Base-by-base conservation (phyloP, 495 filamentous ascomycete species). In the Daldinia vernicosa region DNA sequence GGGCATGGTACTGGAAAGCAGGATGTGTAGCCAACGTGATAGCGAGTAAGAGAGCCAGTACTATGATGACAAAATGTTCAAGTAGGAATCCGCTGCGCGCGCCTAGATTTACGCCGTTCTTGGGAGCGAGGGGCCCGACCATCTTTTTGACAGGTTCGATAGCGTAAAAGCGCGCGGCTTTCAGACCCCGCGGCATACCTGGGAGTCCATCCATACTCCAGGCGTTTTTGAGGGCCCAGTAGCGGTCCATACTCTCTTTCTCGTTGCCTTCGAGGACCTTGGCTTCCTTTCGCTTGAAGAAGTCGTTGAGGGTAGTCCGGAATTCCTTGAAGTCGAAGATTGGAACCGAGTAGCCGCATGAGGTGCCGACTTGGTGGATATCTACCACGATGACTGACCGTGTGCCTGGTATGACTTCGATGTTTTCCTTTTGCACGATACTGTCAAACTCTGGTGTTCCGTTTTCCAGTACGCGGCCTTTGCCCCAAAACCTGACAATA, bases 401-500 rank as follows among this genome's bases (percentile, higher is more conserved):
- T 4, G 83, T 83, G 0, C 88, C 89, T 0, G 79, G 77, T 0
- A 87, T 53, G 0, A 75, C 65, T 32, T 81, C 60, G 27, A 83
- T 77, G 3, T 79, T 76, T 63, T 86, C 82, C 60, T 77, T 79
- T 63, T 78, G 72, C n/a, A 89, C 70, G 60, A 86, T 79, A 8
- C 75, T 73, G 17, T 79, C 63, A 66, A 89, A 91, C 33, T 76
- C 80, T 0, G 75, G 55, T 0, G 83, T 77, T 19, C 83, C 84
- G 57, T 79, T 78, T 76, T 94, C 91, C 9, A 93, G 79, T 7
- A 93, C 88, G 2, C 78, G 80, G 0, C 90, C 91, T 51, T 76
- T 84, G 51, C 92, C 91, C 74, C 90, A 94, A n/a, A 93, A 78
- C 2, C 92, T 77, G 63, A 93, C 66, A 69, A 94, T 94, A 63